A percentile compares a stretch with the other conserved stretches of the same genome.
Conservation (phyloP, 441 rosid genomes). For the Melianthus villosus region DNA sequence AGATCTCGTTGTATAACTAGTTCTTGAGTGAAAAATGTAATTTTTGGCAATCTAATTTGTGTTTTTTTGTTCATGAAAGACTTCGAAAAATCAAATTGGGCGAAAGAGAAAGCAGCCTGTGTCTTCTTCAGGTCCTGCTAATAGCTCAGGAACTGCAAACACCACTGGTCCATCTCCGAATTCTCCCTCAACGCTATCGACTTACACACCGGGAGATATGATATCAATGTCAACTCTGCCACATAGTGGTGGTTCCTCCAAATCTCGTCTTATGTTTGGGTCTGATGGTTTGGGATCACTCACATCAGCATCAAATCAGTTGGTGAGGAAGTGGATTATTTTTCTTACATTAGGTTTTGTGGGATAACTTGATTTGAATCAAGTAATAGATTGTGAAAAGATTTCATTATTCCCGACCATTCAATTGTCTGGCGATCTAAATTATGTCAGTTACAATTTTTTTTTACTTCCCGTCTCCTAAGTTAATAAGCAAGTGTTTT, state of each 20-base stretch:
- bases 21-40: no score
- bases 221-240: conserved; percentile 64
- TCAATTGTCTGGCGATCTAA: no score
- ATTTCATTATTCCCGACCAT: no score
- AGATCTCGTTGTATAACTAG: no score
- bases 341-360: neutral
- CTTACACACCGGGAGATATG: conserved; percentile 80
- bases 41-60: neutral
- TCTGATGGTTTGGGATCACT: conserved; percentile 53
- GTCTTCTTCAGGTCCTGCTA: conserved; percentile 74
- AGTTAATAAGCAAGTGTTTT: no score
- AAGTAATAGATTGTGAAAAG: no score
- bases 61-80: conserved; percentile 24
- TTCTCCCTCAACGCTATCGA: conserved; percentile 77
- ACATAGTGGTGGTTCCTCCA: conserved; percentile 56
- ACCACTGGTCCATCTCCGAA: conserved; percentile 74
- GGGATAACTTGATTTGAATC: no score
- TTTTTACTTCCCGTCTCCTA: no score
- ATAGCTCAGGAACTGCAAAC: conserved; percentile 67
- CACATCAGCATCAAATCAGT: conserved; percentile 62
- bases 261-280: conserved; percentile 47
- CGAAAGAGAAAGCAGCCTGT: conserved; percentile 73
- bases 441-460: no score
- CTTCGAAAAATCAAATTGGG: conserved; percentile 54
- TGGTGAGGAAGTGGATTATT: conserved; percentile 31